phyloP scores from a whole-genome alignment of 129 eudicot genomes.

The Artemisia argyi region DNA sequence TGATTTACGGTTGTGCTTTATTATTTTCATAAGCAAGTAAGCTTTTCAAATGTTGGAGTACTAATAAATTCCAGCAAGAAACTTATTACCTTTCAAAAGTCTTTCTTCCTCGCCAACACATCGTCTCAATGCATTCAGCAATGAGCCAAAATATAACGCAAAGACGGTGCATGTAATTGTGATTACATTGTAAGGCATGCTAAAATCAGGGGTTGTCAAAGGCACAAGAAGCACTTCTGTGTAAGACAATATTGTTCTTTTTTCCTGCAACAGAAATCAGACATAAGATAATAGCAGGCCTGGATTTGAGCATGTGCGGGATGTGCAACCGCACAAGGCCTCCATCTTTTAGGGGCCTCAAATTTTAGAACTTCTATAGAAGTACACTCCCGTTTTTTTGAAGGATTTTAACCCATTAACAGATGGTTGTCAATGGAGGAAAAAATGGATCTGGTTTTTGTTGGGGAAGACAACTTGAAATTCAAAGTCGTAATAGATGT shows the following conservation, averaged over 20 bases:
- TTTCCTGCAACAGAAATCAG: slow-evolving; percentile 49
- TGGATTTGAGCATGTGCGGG: no score
- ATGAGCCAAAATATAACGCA: slow-evolving; percentile 90
- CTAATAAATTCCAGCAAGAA: neutral
- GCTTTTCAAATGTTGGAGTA: slow-evolving; percentile 1
- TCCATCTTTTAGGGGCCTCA: no score
- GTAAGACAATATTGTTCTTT: slow-evolving; percentile 61
- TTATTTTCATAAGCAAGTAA: slow-evolving; percentile 3
- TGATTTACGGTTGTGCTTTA: neutral
- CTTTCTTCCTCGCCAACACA: slow-evolving; percentile 92
- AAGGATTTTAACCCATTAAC: no score
- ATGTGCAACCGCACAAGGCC: no score
- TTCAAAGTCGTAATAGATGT: no score
- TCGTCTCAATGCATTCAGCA: slow-evolving; percentile 76
- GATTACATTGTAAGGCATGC: slow-evolving; percentile 99
- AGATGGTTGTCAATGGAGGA: no score
- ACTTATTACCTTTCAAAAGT: slow-evolving; percentile 59
- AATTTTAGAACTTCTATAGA: no score
- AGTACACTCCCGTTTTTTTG: no score
- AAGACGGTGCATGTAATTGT: slow-evolving; percentile 96
- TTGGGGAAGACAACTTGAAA: no score
- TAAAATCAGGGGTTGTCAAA: slow-evolving; percentile 97
- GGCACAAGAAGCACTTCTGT: slow-evolving; percentile 99
- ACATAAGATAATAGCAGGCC: slow-evolving; percentile 2
- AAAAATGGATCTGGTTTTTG: no score